phyloP scores from a whole-genome alignment of 2,329 filamentous ascomycete species.

The Exophiala oligosperma region DNA sequence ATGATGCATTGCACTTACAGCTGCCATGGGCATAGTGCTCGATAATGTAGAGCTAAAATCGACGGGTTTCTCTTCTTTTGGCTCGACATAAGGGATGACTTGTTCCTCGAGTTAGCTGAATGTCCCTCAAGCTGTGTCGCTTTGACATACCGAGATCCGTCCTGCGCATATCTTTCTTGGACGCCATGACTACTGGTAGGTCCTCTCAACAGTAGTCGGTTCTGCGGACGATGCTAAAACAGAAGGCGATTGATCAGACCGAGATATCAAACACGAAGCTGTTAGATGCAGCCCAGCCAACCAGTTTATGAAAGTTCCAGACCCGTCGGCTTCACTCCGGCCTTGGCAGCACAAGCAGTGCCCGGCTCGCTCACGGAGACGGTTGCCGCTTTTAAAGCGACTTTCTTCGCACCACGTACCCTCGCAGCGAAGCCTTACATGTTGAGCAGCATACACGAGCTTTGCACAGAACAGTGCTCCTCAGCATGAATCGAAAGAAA shows the following conservation, averaged over 20 bases:
- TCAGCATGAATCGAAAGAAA: too few relatives aligned
- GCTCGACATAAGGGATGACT: slow-evolving; percentile 85
- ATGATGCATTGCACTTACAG: slow-evolving; percentile 50
- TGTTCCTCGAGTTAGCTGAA: slow-evolving; percentile 39
- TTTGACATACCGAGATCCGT: slow-evolving; percentile 66
- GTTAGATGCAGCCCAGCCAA: background rate
- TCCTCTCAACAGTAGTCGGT: background rate
- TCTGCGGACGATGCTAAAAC: background rate
- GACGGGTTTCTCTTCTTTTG: slow-evolving; percentile 61
- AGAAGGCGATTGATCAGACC: background rate
- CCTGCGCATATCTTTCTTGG: slow-evolving; percentile 75
- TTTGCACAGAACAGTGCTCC: too few relatives aligned
- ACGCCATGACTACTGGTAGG: slow-evolving; percentile 55
- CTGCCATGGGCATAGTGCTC: slow-evolving; percentile 90
- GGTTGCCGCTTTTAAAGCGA: too few relatives aligned
- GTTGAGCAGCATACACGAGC: too few relatives aligned
- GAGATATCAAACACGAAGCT: background rate
- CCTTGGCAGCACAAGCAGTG: background rate
- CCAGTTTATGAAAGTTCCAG: background rate
- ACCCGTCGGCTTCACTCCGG: background rate
- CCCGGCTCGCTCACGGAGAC: too few relatives aligned
- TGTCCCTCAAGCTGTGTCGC: background rate
- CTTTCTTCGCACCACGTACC: too few relatives aligned
- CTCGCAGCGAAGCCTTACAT: too few relatives aligned
- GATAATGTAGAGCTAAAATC: slow-evolving; percentile 70